Percentiles rank a stretch among this genome's conserved stretches.
These are phyloP conservation scores for Stemphylium vesicarium DNA, from an alignment of 2,329 filamentous ascomycete species.

Conservation along the genomic window DNA sequence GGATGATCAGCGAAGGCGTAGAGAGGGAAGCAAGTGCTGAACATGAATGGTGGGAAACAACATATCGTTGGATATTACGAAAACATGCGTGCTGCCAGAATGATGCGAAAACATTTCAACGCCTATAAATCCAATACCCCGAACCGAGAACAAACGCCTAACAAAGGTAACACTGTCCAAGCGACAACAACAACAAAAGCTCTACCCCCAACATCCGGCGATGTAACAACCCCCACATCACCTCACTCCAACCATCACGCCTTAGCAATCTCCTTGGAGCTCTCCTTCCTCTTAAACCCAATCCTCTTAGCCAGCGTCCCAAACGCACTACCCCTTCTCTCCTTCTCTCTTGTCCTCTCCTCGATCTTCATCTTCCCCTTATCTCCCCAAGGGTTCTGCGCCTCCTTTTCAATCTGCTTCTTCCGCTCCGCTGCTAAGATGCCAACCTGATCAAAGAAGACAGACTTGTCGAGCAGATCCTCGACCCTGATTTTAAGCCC, in stretches of 20 bases:
- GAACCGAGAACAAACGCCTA: too few species aligned
- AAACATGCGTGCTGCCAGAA: too few species aligned
- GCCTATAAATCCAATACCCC: too few species aligned
- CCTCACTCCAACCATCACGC: background rate
- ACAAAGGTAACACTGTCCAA: too few species aligned
- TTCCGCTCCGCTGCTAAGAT: constrained; percentile 34
- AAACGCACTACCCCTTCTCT: constrained; percentile 15
- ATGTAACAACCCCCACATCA: background rate
- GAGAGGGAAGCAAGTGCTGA: too few species aligned
- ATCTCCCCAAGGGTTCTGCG: constrained; percentile 38
- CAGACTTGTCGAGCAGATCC: constrained; percentile 39
- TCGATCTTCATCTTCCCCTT: constrained; percentile 27
- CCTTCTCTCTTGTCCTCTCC: constrained; percentile 19
- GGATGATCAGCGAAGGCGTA: too few species aligned
- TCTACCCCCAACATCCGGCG: background rate
- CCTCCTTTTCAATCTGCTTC: constrained; percentile 37
- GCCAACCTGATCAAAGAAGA: constrained; percentile 40
- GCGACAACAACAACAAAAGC: too few species aligned
- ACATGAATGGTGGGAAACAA: too few species aligned
- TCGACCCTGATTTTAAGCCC: constrained; percentile 37
- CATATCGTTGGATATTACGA: too few species aligned
- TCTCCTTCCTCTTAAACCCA: constrained; percentile 31
- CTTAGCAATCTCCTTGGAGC: constrained; percentile 5
- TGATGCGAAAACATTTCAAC: too few species aligned
- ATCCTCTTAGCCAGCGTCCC: constrained; percentile 24